These are phyloP conservation scores for Lepidium sativum DNA, from an alignment of 345 rosid genomes.

Conservation along the genomic window DNA sequence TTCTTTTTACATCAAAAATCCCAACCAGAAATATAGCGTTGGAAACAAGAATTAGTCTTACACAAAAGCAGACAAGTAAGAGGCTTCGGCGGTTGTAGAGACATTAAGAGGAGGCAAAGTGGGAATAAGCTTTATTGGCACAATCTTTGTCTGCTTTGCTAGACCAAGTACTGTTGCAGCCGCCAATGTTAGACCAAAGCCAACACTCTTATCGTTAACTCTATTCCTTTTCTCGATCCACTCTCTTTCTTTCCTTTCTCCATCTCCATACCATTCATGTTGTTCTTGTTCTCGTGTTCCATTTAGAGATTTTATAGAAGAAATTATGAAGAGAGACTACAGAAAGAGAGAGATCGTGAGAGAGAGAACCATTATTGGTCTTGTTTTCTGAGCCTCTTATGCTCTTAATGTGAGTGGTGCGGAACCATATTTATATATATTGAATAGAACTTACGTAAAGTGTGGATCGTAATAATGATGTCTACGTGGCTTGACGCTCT, in stretches of 20 bases:
- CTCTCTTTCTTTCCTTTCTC: slow-evolving; percentile 1
- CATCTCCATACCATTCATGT: slow-evolving; percentile 20
- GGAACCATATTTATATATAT: not conserved
- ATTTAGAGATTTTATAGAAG: not conserved
- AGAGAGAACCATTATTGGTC: not conserved
- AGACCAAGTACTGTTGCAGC: slow-evolving; percentile 45
- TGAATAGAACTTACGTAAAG: not conserved
- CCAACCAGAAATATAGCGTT: not conserved
- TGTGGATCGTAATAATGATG: not conserved
- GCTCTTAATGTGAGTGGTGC: not conserved
- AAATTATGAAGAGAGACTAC: not conserved
- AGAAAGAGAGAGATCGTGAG: not conserved
- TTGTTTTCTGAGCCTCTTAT: not conserved
- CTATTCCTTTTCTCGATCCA: slow-evolving; percentile 7
- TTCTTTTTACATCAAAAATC: not conserved
- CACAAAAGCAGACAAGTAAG: slow-evolving; percentile 56
- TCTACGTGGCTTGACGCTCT: slow-evolving; percentile 6
- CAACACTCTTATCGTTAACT: slow-evolving; percentile 35
- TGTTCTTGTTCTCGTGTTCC: slow-evolving; percentile 17
- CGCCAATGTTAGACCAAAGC: slow-evolving; percentile 42
- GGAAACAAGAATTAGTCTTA: slow-evolving; percentile 20
- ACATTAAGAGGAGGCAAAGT: slow-evolving; percentile 44
- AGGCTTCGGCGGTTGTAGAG: slow-evolving; percentile 46
- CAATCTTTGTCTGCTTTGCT: slow-evolving; percentile 37
- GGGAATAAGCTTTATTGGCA: slow-evolving; percentile 33